Base-by-base conservation (phyloP, 805 yeast genomes). In the Candida tallmaniae region DNA sequence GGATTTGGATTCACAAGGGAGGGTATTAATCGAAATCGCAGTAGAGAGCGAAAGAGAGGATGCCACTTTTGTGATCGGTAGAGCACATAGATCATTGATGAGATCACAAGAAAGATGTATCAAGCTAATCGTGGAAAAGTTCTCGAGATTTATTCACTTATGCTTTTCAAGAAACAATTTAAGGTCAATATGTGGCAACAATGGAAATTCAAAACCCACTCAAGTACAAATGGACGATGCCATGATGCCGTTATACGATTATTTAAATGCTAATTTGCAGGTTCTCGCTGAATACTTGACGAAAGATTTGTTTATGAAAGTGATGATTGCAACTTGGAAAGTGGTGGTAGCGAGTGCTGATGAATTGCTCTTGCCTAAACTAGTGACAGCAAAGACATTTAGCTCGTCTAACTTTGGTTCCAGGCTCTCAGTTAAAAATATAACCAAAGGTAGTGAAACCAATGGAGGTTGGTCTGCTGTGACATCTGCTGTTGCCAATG, bases 251-350 rank as follows among this genome's bases (percentile, higher is more conserved):
- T 59, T 87, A 24, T 84, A 80, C 52, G 82, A 83, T 41, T 83
- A 83, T 47, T 61, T 86, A 51, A 83, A 84, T 46, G 65, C 76
- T 31, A 85, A 82, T 46, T 65, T 86, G 30, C 70, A 70, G 34
- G 78, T 81, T 1, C 58, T 86, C 26, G 87, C 86, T 0, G 61
- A 71, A 8, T 69, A 64, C 24, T 56, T 86, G 26, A 73, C 85
- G 0, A 62, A 68, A 13, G 77, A 70, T 1, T 56, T 82, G 22
- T 56, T 82, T 12, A 51, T 73, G 33, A 73, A 75, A 42, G 84
- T 85, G 0, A 82, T 86, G 83, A 49, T 80, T 1, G 81, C 80
- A 33, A 76, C 90, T 0, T 90, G 97, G 97, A 60, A 64, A n/a
- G 78, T 77, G 9, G 77, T 87, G 2, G 63, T 90, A 6, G 58